A percentile compares a stretch with the other conserved stretches of the same genome.
Conservation (phyloP, 768 basidiomycete species). For the Trametes punicea region DNA sequence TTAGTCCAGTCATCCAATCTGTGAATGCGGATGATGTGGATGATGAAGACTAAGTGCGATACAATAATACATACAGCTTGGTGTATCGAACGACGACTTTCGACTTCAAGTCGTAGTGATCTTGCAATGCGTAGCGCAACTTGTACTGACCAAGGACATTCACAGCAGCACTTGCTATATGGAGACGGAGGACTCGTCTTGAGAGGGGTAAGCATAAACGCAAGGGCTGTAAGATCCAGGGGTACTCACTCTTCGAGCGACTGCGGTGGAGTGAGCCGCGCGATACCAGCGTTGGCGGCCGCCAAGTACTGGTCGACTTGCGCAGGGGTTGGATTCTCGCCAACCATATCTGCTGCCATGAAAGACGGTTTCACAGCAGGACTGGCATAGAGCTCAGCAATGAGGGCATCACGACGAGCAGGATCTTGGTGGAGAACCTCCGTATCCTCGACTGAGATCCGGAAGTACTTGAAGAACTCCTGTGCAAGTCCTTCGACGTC, state of each 20-base stretch:
- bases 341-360: neutral
- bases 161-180: neutral
- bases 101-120: neutral
- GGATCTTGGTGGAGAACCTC: slow-evolving; percentile 2
- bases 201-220: neutral
- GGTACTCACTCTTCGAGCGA: neutral
- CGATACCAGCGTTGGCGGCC: neutral
- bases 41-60: neutral
- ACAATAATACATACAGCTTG: neutral
- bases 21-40: neutral
- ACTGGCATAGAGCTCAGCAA: neutral
- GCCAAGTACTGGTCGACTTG: neutral
- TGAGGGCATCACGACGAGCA: neutral
- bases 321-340: neutral
- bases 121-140: neutral
- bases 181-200: neutral
- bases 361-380: neutral
- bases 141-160: neutral
- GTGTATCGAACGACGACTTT: neutral
- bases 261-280: neutral
- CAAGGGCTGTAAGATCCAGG: neutral
- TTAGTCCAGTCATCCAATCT: neutral
- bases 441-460: neutral
- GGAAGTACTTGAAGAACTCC: neutral
- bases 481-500: neutral